A percentile compares a stretch with the other conserved stretches of the same genome.
phyloP scores from a whole-genome alignment of 441 rosid genomes.

The Jatropha multifida region DNA sequence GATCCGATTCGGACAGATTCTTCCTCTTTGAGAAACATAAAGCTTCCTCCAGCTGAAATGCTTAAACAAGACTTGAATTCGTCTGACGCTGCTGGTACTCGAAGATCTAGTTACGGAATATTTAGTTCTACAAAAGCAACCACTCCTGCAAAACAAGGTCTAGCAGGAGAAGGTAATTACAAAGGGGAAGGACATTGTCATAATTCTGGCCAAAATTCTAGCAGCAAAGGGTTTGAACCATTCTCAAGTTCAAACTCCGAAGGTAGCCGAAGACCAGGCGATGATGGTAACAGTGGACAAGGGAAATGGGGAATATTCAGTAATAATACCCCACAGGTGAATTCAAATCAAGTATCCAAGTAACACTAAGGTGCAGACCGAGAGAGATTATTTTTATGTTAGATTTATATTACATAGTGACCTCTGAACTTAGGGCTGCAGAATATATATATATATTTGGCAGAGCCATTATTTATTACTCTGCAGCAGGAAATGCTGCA shows the following conservation, averaged over 20 bases:
- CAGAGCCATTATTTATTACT: not conserved
- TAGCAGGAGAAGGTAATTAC: conserved; percentile 11
- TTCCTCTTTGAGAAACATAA: conserved; percentile 22
- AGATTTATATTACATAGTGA: not conserved
- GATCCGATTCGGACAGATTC: conserved; percentile 23
- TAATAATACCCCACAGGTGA: conserved; percentile 18
- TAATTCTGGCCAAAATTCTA: conserved; percentile 10
- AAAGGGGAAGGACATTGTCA: conserved; percentile 16
- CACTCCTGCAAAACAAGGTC: conserved; percentile 25
- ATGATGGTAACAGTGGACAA: conserved; percentile 17
- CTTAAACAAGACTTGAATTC: conserved; percentile 24
- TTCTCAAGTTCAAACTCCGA: conserved; percentile 17
- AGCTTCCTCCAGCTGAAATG: conserved; percentile 31
- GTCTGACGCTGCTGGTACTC: conserved; percentile 25
- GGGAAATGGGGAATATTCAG: conserved; percentile 35
- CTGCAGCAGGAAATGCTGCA: not conserved
- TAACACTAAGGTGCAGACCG: not conserved
- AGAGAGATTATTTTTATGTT: not conserved
- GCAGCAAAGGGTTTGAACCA: conserved; percentile 17
- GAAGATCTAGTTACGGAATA: conserved; percentile 49
- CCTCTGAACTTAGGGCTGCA: not conserved
- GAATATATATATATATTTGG: not conserved
- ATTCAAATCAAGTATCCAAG: conserved; percentile 16
- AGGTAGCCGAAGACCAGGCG: conserved; percentile 14
- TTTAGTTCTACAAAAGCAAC: conserved; percentile 32